Evolutionary conservation across 1,139 yeast species (phyloP).

Genomic region (Candida dubliniensis): DNA sequence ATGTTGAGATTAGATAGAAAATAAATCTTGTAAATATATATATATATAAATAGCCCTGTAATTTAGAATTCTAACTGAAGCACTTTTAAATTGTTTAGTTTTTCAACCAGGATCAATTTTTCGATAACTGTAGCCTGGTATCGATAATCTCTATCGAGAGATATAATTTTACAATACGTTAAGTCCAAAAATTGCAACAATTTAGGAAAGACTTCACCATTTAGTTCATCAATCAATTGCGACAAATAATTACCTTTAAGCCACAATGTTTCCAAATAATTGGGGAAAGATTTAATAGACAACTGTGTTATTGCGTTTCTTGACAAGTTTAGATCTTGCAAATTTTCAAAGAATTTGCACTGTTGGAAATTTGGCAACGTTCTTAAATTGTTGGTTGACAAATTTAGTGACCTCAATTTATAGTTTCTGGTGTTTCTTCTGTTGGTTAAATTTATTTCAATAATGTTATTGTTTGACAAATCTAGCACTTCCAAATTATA

Average conservation of each 20-base stretch:
- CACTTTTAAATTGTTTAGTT: slow-evolving; percentile 3
- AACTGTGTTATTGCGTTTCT: slow-evolving; percentile 22
- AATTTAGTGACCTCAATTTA: slow-evolving; percentile 13
- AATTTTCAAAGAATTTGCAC: slow-evolving; percentile 13
- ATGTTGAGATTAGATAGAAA: slow-evolving; percentile 61
- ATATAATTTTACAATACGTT: slow-evolving; percentile 16
- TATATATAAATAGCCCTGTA: neutral
- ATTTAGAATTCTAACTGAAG: slow-evolving; percentile 7
- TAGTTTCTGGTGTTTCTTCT: slow-evolving; percentile 1
- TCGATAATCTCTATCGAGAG: neutral
- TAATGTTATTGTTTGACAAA: slow-evolving; percentile 25
- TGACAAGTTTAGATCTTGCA: slow-evolving; percentile 22
- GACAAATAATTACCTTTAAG: slow-evolving; percentile 23
- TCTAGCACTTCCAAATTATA: slow-evolving; percentile 17
- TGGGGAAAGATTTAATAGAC: slow-evolving; percentile 15
- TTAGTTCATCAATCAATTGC: slow-evolving; percentile 10
- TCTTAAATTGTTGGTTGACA: slow-evolving; percentile 24
- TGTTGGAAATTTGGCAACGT: slow-evolving; percentile 5
- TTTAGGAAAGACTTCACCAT: slow-evolving; percentile 15
- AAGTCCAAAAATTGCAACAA: slow-evolving; percentile 17
- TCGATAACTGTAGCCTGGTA: slow-evolving; percentile 2
- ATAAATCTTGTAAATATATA: slow-evolving; percentile 1
- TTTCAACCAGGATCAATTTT: slow-evolving; percentile 5
- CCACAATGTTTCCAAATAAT: slow-evolving; percentile 15
- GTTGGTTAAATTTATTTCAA: slow-evolving; percentile 9